Base-by-base conservation (phyloP, 805 yeast species). In the Clavispora santaluciae region DNA sequence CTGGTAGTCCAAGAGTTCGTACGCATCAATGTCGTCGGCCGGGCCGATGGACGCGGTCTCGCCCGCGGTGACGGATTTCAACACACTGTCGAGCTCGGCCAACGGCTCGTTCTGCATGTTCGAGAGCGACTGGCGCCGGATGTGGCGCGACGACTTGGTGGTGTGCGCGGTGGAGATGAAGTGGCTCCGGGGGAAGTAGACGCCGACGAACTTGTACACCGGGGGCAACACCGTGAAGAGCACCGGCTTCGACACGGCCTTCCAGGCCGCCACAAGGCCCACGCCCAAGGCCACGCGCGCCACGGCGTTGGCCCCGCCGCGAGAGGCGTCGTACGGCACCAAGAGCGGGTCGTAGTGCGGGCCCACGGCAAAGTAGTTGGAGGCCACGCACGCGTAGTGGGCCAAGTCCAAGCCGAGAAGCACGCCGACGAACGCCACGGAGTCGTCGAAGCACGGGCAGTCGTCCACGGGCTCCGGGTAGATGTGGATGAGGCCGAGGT, bases 371-470 rank as follows among this genome's bases (percentile, higher is more conserved):
- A 63, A 60, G 46, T 50, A 57, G 36, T 55, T 52, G 4, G 73
- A 56, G 21, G 59, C 53, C 20, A 59, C 51, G n/a, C 68, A 60
- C 9, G 61, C 45, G 79, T 83, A 80, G 50, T 75, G 78, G 15
- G 81, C 72, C 20, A 83, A 48, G 46, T 85, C 93, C 6, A 84
- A 52, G 0, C 99, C 99, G 33, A 80, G 65, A 12, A 89, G 68
- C 33, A 90, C 97, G 3, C 96, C 96, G 39, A 90, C 67, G 54
- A 91, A 91, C 5, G 98, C 95, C 22, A 91, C 95, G 15, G 89
- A 79, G 59, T 91, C 99, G 55, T 90, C 96, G 56, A 83, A 91
- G 60, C 99, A 93, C 1, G 99, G 99, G 57, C 99, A 91, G 50
- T 82, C 84, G 53, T 93, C 99, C 16, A 85, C 80, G 1, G 98